Conservation (phyloP, 768 basidiomycete genomes). For the Candolleomyces efflorescens region DNA sequence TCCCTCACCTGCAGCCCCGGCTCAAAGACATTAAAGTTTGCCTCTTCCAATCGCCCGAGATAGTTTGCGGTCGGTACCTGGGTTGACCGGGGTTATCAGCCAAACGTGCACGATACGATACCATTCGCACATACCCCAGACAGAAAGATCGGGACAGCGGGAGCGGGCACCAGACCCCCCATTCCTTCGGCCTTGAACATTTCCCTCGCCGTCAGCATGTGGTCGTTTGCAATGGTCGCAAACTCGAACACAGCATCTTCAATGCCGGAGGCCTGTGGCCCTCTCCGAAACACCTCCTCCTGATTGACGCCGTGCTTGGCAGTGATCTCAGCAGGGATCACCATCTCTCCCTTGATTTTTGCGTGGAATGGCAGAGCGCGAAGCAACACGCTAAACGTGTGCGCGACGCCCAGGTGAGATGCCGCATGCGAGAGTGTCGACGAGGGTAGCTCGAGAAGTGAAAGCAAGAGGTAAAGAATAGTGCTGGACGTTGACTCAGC, state of each 20-base stretch:
- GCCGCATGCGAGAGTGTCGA: constrained; percentile 70
- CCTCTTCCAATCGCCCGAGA: constrained; percentile 61
- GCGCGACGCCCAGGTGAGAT: constrained; percentile 76
- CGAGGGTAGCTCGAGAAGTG: constrained; percentile 52
- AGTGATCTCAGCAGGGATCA: constrained; percentile 80
- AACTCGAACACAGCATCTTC: constrained; percentile 82
- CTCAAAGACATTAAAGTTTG: constrained; percentile 70
- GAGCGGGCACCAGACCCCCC: constrained; percentile 47
- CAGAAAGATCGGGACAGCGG: constrained; percentile 69
- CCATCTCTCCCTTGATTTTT: constrained; percentile 60
- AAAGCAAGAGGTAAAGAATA: constrained; percentile 70
- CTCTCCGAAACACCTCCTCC: constrained; percentile 70
- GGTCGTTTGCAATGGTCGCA: constrained; percentile 77
- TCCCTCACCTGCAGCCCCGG: constrained; percentile 58
- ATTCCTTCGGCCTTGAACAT: constrained; percentile 53
- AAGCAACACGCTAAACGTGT: constrained; percentile 66
- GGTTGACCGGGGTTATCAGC: constrained; percentile 16
- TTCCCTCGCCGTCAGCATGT: constrained; percentile 68
- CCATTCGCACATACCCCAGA: constrained; percentile 52
- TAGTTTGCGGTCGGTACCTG: constrained; percentile 68
- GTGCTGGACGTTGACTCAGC: constrained; percentile 81
- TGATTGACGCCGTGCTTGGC: constrained; percentile 74
- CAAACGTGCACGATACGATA: constrained; percentile 9
- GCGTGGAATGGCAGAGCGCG: constrained; percentile 78
- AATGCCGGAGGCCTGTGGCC: constrained; percentile 52